Percentiles rank a stretch among this genome's conserved stretches.
These are phyloP conservation scores for Clonostachys sp. DNA, from an alignment of 2,329 filamentous ascomycete genomes.

Conservation along the genomic window DNA sequence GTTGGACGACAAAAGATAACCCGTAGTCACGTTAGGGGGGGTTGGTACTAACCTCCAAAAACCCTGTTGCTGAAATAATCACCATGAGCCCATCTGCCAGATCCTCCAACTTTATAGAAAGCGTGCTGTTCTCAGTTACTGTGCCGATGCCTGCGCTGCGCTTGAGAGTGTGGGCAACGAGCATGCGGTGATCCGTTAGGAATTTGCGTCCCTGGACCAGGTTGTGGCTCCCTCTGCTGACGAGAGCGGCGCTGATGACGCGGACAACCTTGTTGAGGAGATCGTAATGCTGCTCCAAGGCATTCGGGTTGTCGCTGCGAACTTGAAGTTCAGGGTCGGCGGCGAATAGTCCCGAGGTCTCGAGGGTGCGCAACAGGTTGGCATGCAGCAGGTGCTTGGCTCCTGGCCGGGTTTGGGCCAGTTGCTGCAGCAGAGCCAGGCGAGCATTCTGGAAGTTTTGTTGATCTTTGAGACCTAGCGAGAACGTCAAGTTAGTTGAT, in stretches of 20 bases:
- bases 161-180: constrained; percentile 88
- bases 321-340: constrained; percentile 91
- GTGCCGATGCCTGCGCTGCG: constrained; percentile 73
- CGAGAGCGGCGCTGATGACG: constrained; percentile 75
- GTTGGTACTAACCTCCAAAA: constrained; percentile 67
- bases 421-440: constrained; percentile 75
- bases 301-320: constrained; percentile 63
- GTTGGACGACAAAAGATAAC: not conserved
- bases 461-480: constrained; percentile 31
- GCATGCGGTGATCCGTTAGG: constrained; percentile 73
- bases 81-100: constrained; percentile 82
- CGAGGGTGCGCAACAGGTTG: constrained; percentile 78
- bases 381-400: constrained; percentile 85
- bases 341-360: constrained; percentile 78
- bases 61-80: constrained; percentile 76
- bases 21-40: not conserved
- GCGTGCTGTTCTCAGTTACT: constrained; percentile 23
- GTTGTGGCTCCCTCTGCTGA: constrained; percentile 79
- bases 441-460: constrained; percentile 62
- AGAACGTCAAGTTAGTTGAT: not conserved
- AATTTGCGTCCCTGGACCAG: constrained; percentile 76
- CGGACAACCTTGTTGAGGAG: constrained; percentile 77
- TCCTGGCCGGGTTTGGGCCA: constrained; percentile 80
- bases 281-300: constrained; percentile 77
- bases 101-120: constrained; percentile 64